phyloP scores from a whole-genome alignment of 495 filamentous ascomycete species.

The Xylaria flabelliformis region DNA sequence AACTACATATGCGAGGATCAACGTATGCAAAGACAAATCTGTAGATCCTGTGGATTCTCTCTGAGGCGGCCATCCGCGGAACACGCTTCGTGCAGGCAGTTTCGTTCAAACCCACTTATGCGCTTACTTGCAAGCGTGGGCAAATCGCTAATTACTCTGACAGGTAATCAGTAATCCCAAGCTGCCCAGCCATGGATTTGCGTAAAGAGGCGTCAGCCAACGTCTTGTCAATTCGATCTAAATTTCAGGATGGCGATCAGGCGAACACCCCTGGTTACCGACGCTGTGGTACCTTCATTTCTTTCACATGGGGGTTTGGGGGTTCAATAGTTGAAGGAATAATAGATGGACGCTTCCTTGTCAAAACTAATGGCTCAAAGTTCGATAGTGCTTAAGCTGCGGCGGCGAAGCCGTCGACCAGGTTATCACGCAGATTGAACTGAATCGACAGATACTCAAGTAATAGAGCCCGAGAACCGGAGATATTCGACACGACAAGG shows the following conservation, averaged over 20 bases:
- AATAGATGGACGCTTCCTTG: not conserved
- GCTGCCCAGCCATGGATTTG: not conserved
- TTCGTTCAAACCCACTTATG: not conserved
- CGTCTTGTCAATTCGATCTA: constrained; percentile 11
- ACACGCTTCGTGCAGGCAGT: not conserved
- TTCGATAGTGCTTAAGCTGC: not conserved
- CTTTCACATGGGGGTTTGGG: constrained; percentile 23
- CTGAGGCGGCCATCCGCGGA: constrained; percentile 7
- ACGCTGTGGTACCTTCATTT: constrained; percentile 22
- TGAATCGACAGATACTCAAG: not conserved
- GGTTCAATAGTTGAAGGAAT: constrained; percentile 12
- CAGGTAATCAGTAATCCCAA: not conserved
- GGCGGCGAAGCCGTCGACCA: not conserved
- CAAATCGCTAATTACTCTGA: constrained; percentile 8
- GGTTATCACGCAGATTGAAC: not conserved
- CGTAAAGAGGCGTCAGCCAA: constrained; percentile 9
- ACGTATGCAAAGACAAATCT: constrained; percentile 1
- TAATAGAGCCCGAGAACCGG: constrained; percentile 10
- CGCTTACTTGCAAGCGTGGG: constrained; percentile 15
- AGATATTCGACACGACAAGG: constrained; percentile 20
- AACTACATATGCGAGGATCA: not conserved
- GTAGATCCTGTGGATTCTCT: constrained; percentile 7
- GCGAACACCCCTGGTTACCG: constrained; percentile 18
- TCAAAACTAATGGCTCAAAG: not conserved
- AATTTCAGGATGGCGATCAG: constrained; percentile 22